Base-by-base conservation (phyloP, 306 rosid species). In the Neltuma alba region DNA sequence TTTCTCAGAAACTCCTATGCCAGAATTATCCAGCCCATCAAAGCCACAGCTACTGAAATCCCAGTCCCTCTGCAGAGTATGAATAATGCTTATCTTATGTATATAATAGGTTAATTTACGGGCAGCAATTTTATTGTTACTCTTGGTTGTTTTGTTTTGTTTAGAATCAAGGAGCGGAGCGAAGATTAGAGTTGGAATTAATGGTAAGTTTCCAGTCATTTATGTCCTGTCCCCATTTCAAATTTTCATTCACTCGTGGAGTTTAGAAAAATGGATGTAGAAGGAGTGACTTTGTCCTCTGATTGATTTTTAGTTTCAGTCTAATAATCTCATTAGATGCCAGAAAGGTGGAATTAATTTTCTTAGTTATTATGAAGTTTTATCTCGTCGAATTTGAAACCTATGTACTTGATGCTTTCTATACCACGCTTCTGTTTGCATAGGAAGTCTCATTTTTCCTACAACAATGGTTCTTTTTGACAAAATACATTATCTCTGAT, bases 31-130 rank as follows among this genome's bases (percentile, higher is more conserved):
- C 90, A 80, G 74, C 96, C n/a, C 20, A 86, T 95, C 79, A 88
- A 88, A 72, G 98, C 99, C 40, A 95, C 98, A 2, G 99, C 99
- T 64, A 95, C 99, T 2, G 99, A 93, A 86, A 40, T 81, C 58
- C 99, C 98, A 52, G 97, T 93, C 28, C 86, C 96, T 1, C 77
- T 89, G 38, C 90, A 81, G 76, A 83, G 99, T 95, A 86, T 80
- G 93, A 60, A 87, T 67, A 36, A 5, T 20, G 41, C 48, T 40
- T 36, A 30, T 66, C 33, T 82, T 31, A 27, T 10, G 7, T 6
- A 14, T 63, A 7, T 30, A 18, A 21, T 69, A 0, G 13, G 54
- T 72, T 58, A 30, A 73, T 28, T 38, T 61, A 2, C 27, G 11
- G 38, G 74, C 72, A 68, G 38, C 74, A 30, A 40, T 64, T 27